Evolutionary conservation across 1,284 basidiomycete species (phyloP), one percentile per base, ranked within the genome.

Genomic region (Moniliella sp.): DNA sequence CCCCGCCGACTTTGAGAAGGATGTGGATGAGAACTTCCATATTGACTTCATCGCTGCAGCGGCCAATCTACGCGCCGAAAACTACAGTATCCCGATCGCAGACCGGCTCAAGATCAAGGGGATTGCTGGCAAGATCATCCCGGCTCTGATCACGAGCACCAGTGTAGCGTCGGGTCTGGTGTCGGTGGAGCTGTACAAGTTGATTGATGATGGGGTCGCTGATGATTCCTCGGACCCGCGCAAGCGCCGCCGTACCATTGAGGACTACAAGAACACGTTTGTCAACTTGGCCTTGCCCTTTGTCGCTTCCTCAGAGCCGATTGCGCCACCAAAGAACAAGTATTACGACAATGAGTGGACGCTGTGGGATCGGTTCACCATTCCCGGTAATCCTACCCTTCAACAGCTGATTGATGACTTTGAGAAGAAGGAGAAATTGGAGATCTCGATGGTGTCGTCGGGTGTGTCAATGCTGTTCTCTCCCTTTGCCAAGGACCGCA

Each of bases 21-120:
- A 99, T 61, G 88, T 97, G 56, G 91, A 99, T 61, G 74, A 75
- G 26, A 99, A 99, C 65, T 74, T 81, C 65, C 91, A 99, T 65
- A 94, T 99, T 59, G 91, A 93, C 65, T 97, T 97, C 63, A 93
- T 99, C 65, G 93, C 86, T 19, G 80, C 91, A 4, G 80, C 91
- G 2, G 93, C 88, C 31, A 99, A 99, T 67, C 69, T 97, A 40
- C 79, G 91, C 28, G 91, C 91, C 1, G 71, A 75, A 66, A 99
- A 99, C 66, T 99, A 99, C 65, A 76, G 68, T 45, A 97, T 99
- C 59, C 69, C 71, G 32, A 67, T 72, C 15, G 83, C 86, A 9
- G 83, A 93, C 64, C 72, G 76, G 36, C 86, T 97, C 65, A 74
- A 77, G 41, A 97, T 88, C 26, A 99, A 99, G 68, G 80, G 91